Conservation (phyloP, 1,139 yeast genomes). For the Diutina catenulata region DNA sequence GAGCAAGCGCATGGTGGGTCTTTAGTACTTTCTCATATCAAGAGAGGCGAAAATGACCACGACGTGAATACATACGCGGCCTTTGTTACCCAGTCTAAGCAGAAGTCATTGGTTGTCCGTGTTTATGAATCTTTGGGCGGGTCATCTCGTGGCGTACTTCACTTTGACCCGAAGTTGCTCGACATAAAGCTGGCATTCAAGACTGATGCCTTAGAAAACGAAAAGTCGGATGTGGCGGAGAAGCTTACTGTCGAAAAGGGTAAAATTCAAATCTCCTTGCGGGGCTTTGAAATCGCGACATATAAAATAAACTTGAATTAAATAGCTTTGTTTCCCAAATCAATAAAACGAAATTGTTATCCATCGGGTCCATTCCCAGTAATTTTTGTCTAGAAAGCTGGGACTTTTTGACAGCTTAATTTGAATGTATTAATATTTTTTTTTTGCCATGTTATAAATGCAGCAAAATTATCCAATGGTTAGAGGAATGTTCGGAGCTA, state of each 20-base stretch:
- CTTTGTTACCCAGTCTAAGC: conserved; percentile 29
- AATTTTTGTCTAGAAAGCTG: too few species aligned
- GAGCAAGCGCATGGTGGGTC: conserved; percentile 33
- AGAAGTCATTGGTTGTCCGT: conserved; percentile 51
- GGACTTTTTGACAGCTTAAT: too few species aligned
- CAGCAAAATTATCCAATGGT: too few species aligned
- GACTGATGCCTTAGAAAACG: conserved; percentile 66
- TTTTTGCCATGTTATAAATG: too few species aligned
- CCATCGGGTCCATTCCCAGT: too few species aligned
- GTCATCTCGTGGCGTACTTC: conserved; percentile 36
- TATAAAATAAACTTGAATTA: conserved; percentile 23
- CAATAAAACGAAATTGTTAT: too few species aligned
- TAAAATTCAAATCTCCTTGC: conserved; percentile 34
- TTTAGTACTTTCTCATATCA: conserved; percentile 63
- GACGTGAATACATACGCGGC: conserved; percentile 28
- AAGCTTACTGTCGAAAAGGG: conserved; percentile 13
- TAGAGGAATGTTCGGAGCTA: too few species aligned
- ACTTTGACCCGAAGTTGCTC: conserved; percentile 18
- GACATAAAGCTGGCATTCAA: conserved; percentile 40
- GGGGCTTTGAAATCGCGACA: conserved; percentile 74
- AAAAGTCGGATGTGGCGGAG: conserved; percentile 15
- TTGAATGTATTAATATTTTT: too few species aligned
- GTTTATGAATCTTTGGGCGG: conserved; percentile 88
- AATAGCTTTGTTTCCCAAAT: not conserved
- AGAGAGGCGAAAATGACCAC: conserved; percentile 79